Base-by-base conservation (phyloP, 2,329 filamentous ascomycete species). In the Stemphylium vesicarium region DNA sequence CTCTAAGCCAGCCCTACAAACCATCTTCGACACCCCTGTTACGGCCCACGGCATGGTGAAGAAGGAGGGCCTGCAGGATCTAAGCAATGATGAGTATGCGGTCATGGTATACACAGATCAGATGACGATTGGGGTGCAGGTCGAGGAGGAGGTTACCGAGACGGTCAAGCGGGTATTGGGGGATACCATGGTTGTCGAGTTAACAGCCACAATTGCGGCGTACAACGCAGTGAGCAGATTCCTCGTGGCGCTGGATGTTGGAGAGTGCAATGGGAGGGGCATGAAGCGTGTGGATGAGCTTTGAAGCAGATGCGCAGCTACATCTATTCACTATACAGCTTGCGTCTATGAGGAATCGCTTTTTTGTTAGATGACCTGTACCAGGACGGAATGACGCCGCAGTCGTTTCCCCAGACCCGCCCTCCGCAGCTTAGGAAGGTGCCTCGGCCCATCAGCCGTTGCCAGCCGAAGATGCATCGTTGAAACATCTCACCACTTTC, bases 191-290 rank as follows among this genome's bases (percentile, higher is more conserved):
- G 81, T 93, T 42, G 89, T 95, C 24, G 92, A 95, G 79, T 82
- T 95, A 64, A 93, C 90, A 51, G 86, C 89, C 37, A 92, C 89
- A 32, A 84, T 91, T 51, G 90, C 89, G 10, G 86, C 85, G 56
- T 96, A 95, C 75, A 95, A 96, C 73, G 92, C 89, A 69, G 91
- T 95, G 24, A 92, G 89, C 73, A 82, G 91, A 50, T 94, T 95
- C 69, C 75, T 95, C 65, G 91, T 96, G 20, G 91, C 91, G 29
- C 75, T 96, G 57, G 88, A 95, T 78, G 90, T 80, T 38, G 78
- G 78, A 1, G 78, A 80, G 68, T 76, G 73, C 59, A 77, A 76
- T 60, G 66, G 57, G 43, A 55, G 60, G 50, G 50, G n/a, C 10
- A 71, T 75, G 72, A 72, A 70, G 65, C 52, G 49, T 37, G 67